Evolutionary conservation across 73 alveolate species (phyloP), one percentile per base, ranked within the genome.

Genomic region (Paramecium biaurelia): DNA sequence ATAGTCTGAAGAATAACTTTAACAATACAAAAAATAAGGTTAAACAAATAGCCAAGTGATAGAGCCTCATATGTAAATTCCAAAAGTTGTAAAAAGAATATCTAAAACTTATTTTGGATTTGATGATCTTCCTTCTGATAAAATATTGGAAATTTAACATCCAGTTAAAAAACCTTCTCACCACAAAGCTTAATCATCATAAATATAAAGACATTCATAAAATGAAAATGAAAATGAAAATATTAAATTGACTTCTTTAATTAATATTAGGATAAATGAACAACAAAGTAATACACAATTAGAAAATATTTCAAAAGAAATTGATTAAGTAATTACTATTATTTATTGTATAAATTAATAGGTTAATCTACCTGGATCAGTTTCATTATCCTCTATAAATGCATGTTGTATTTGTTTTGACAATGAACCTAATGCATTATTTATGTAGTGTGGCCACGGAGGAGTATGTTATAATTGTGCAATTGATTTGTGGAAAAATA

Each of bases 371-470:
- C 68, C 68, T 1, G 8, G 30, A 63, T 63, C 84, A 11, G 41
- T 63, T 2, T 63, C 84, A 11, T 30, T 63, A 30, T 63, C 84
- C 5, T 63, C 84, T 32, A 30, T 63, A 15, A 63, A 63, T 63
- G 43, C 84, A 11, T 89, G 94, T 30, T 58, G 70, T n/a, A 70
- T 89, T 2, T 89, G 94, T 37, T 89, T 43, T 89, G 94, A 89
- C 37, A 89, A 89, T 24, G 20, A 45, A 11, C 92, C 94, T 1
- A 70, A 89, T 43, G 47, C 94, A 5, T 72, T 89, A 32, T 89
- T 89, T 38, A 89, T 89, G 94, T 41, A 70, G 5, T 89, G 94
- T 49, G 94, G 94, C 2, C 92, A 89, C 26, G 94, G 94, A 28
- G 94, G 94, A 12, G 35, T 89, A 30, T 89, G 94, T 38, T 70